Percentiles rank a stretch among this genome's conserved stretches.
Conservation (phyloP, 768 basidiomycete genomes). For the Boletus vinaceobasis region DNA sequence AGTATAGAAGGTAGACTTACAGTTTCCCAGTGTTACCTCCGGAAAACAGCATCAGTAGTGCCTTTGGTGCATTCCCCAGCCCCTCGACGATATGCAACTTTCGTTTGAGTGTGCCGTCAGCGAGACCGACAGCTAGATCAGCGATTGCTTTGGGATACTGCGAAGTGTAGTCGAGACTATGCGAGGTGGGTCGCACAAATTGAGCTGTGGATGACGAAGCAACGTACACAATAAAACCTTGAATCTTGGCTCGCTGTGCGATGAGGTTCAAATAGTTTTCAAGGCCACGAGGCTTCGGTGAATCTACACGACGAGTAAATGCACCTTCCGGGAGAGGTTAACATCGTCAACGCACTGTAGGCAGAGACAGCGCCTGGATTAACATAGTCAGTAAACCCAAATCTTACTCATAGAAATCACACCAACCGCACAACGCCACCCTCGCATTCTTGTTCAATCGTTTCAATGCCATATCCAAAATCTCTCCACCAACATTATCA, state of each 20-base stretch:
- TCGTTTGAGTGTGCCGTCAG: slow-evolving; percentile 69
- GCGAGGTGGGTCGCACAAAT: slow-evolving; percentile 1
- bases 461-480: slow-evolving; percentile 73
- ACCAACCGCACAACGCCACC: slow-evolving; percentile 76
- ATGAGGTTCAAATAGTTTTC: slow-evolving; percentile 69
- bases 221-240: slow-evolving; percentile 79
- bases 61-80: slow-evolving; percentile 65
- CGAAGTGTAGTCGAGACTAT: slow-evolving; percentile 69
- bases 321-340: not conserved
- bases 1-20: slow-evolving; percentile 23
- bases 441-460: slow-evolving; percentile 76
- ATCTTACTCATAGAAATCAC: not conserved
- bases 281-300: slow-evolving; percentile 59
- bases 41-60: slow-evolving; percentile 67
- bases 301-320: slow-evolving; percentile 39
- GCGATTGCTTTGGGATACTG: slow-evolving; percentile 56
- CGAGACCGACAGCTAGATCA: slow-evolving; percentile 56
- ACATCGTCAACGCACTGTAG: slow-evolving; percentile 56
- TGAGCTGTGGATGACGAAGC: not conserved
- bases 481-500: slow-evolving; percentile 80
- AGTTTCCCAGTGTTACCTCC: slow-evolving; percentile 82
- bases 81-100: slow-evolving; percentile 80
- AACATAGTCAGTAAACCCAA: slow-evolving; percentile 2
- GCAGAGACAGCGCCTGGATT: slow-evolving; percentile 74
- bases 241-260: slow-evolving; percentile 68